These are phyloP conservation scores for Citrullus mucosospermus DNA, from an alignment of 306 rosid species.

Conservation along the genomic window DNA sequence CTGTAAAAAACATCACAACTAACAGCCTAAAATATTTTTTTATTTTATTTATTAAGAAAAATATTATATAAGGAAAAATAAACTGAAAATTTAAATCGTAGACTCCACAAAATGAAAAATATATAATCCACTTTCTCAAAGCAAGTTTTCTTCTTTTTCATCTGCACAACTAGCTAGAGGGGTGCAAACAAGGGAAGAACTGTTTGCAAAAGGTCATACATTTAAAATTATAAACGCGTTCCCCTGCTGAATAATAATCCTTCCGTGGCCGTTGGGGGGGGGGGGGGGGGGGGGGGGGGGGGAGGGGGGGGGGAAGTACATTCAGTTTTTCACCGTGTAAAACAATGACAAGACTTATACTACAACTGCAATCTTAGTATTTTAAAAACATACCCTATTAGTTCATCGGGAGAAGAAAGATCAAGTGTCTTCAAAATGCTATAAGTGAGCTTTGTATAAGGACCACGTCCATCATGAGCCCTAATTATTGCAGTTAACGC, in stretches of 20 bases:
- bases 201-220: background rate
- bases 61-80: background rate
- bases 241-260: background rate
- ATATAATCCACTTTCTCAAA: background rate
- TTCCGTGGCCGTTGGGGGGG: too few species aligned
- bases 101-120: background rate
- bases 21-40: background rate
- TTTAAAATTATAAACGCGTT: background rate
- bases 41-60: background rate
- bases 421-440: slow-evolving; percentile 43
- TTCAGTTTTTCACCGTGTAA: background rate
- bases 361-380: slow-evolving; percentile 5
- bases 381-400: slow-evolving; percentile 58
- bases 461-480: slow-evolving; percentile 90
- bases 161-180: background rate
- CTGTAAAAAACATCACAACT: background rate
- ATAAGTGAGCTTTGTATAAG: slow-evolving; percentile 44
- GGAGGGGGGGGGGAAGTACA: background rate
- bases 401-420: slow-evolving; percentile 79
- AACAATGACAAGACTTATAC: background rate
- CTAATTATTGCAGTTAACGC: slow-evolving; percentile 70
- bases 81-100: background rate
- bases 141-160: background rate
- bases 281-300: too few species aligned
- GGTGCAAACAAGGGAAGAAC: background rate